These are phyloP conservation scores for Fraxinus paxiana DNA, from an alignment of 305 asterid species.

Conservation along the genomic window DNA sequence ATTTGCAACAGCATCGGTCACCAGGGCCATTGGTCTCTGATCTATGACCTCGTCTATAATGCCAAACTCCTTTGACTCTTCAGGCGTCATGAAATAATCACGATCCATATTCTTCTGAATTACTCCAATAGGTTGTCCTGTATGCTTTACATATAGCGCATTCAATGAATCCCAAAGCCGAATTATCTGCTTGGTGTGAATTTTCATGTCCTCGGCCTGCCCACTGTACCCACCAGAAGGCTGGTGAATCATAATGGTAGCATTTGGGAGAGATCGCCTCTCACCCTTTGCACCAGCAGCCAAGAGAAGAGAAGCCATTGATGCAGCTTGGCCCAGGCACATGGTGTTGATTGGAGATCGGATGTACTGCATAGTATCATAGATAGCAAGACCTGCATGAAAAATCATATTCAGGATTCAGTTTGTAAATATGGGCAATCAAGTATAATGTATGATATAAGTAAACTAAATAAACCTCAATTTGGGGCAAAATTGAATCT, in stretches of 20 bases:
- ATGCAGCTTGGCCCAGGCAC: constrained; percentile 95
- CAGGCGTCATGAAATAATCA: constrained; percentile 86
- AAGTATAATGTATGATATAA: neutral
- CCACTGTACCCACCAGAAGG: constrained; percentile 96
- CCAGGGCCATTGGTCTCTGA: constrained; percentile 69
- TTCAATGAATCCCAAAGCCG: constrained; percentile 83
- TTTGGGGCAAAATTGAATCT: neutral
- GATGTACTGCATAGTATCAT: constrained; percentile 92
- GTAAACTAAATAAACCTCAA: neutral
- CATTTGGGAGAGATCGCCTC: constrained; percentile 84
- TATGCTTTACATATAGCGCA: constrained; percentile 69
- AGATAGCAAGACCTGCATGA: constrained; percentile 83
- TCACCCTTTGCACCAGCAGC: constrained; percentile 96
- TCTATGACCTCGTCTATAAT: constrained; percentile 84
- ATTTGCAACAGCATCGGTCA: constrained; percentile 62
- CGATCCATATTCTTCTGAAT: constrained; percentile 81
- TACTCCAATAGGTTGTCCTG: constrained; percentile 66
- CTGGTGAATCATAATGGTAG: constrained; percentile 88
- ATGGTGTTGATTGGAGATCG: constrained; percentile 82
- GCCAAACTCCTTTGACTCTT: constrained; percentile 89
- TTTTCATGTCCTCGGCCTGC: constrained; percentile 82
- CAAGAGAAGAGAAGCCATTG: constrained; percentile 93
- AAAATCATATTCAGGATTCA: neutral
- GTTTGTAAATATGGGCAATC: neutral
- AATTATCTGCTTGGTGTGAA: constrained; percentile 78